These are phyloP conservation scores for Aureobasidium sp. DNA, from an alignment of 2,329 filamentous ascomycete species.

Conservation along the genomic window DNA sequence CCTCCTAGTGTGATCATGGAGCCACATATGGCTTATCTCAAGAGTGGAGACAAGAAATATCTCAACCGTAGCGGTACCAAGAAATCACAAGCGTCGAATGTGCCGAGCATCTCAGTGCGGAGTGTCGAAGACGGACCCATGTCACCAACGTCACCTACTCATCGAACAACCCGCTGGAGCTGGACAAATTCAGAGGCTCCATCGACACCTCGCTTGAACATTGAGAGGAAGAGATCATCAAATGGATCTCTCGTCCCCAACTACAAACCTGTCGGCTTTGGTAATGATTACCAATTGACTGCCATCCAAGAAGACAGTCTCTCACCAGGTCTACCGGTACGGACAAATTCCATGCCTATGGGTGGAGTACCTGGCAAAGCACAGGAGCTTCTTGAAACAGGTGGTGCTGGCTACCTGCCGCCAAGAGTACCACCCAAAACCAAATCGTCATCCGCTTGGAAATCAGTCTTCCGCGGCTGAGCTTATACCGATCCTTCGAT, in stretches of 20 bases:
- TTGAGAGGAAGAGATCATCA: conserved; percentile 6
- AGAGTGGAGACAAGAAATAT: neutral
- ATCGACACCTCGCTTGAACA: conserved; percentile 18
- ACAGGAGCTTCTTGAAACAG: neutral
- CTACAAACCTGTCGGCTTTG: conserved; percentile 4
- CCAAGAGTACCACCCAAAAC: neutral
- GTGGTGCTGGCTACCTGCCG: conserved; percentile 2
- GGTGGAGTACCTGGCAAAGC: conserved; percentile 4
- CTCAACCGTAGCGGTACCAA: neutral
- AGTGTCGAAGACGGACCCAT: neutral
- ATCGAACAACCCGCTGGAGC: conserved; percentile 16
- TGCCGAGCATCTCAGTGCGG: conserved; percentile 2
- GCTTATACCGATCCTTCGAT: neutral
- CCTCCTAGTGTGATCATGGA: conserved; percentile 3
- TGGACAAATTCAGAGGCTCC: conserved; percentile 23
- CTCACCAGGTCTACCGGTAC: neutral
- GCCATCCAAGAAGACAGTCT: conserved; percentile 2
- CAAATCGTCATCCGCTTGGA: neutral
- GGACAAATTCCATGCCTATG: neutral
- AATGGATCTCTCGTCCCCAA: conserved; percentile 2
- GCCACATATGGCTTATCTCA: conserved; percentile 8
- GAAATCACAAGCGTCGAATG: neutral
- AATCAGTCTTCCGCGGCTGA: neutral
- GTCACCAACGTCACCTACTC: neutral
- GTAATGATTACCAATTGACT: neutral